These are phyloP conservation scores for Carallia pectinifolia DNA, from an alignment of 345 rosid genomes.

Conservation along the genomic window DNA sequence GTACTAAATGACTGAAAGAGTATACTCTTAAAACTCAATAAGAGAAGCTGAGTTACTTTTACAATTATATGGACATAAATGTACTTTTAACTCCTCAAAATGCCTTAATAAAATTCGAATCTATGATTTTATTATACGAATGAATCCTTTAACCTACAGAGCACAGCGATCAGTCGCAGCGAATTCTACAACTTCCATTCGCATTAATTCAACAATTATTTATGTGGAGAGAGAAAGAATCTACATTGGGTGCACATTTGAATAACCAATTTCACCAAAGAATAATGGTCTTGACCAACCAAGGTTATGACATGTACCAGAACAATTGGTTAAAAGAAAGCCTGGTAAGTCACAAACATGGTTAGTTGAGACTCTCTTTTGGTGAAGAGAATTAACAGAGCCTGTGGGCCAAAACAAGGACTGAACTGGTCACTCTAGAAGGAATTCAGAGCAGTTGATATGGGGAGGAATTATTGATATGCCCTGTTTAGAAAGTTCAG, in stretches of 20 bases:
- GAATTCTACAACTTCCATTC: no score
- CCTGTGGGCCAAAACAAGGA: background rate
- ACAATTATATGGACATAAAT: no score
- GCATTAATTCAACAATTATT: no score
- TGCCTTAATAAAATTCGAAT: no score
- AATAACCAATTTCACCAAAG: background rate
- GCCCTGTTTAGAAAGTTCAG: slow-evolving; percentile 85
- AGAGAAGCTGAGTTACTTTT: no score
- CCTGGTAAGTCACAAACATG: background rate
- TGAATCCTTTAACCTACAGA: no score
- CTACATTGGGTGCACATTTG: background rate
- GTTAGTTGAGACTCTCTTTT: background rate
- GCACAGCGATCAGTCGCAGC: no score
- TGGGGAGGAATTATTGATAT: slow-evolving; percentile 57
- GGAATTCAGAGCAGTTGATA: slow-evolving; percentile 30
- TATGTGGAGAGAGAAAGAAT: background rate
- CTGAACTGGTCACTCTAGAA: slow-evolving; percentile 19
- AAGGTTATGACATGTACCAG: background rate
- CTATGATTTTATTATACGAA: no score
- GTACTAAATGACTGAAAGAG: no score
- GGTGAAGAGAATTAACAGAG: no score
- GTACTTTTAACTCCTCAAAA: no score
- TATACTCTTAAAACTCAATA: no score
- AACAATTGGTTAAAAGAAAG: background rate
- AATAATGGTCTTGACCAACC: background rate